Base-by-base conservation (phyloP, 148 eudicot species). In the Tetragonia tetragonoides region DNA sequence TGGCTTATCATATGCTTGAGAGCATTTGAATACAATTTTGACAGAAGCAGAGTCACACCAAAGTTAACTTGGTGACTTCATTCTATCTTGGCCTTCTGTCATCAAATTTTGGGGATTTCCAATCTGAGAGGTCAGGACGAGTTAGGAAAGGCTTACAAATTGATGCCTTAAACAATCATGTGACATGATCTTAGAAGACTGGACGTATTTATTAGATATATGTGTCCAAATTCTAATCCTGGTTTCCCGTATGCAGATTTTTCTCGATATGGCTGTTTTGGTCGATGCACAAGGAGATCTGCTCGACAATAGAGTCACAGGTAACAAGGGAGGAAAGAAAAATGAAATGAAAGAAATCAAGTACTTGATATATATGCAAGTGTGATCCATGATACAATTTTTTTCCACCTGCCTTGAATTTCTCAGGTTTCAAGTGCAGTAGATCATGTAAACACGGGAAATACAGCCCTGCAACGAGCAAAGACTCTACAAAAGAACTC, bases 281-380 rank as follows among this genome's bases (percentile, higher is more conserved):
- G 92, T 93, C 24, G 97, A 95, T 57, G 93, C 94, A 57, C 99
- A 95, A 84, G 99, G 97, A 70, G 99, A 95, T 79, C 79, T 91
- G 90, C 95, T 93, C 7, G 88, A 95, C 86, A 93, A 95, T 95
- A 51, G 99, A 91, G 68, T 87, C 92, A 72, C 97, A 93, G 91
- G 99, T 95, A 86, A 77, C 64, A 4, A n/a, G 28, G 64, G 64
- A 17, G 59, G 2, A 3, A n/a, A 40, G 73, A 70, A 23, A 68
- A 4, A 21, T 15, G 11, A 28, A 5, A 38, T 16, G 14, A 38
- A 42, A 65, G 24, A 12, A 21, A 7, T 7, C 3, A 6, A 14
- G 39, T 23, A 74, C 10, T 46, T 44, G 41, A 9, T 46, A 24
- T 4, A 40, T 62, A 14, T 12, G 20, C 20, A 7, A 47, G 51